A percentile compares a stretch with the other conserved stretches of the same genome.
Evolutionary conservation across 306 rosid genomes (phyloP).

Genomic region (Cicer bijugum): DNA sequence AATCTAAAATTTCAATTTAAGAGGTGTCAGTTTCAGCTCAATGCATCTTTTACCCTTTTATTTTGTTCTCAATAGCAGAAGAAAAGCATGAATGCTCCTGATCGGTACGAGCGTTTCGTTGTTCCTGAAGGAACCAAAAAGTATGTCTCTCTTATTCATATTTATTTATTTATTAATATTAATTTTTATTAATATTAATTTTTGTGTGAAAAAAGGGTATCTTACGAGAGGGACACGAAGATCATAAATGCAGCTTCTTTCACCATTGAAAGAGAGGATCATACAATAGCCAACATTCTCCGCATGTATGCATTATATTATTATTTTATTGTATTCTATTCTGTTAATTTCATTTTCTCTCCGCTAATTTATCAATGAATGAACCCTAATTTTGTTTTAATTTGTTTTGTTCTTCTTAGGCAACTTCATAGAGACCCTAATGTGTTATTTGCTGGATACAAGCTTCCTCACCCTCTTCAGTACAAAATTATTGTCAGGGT

Average conservation of each 20-base stretch:
- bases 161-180: background rate
- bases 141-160: slow-evolving; percentile 18
- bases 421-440: slow-evolving; percentile 85
- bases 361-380: background rate
- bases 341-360: background rate
- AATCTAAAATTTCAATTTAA: too few relatives aligned
- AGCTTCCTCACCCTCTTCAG: too few relatives aligned
- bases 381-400: background rate
- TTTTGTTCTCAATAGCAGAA: background rate
- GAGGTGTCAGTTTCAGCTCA: too few relatives aligned
- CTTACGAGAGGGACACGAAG: slow-evolving; percentile 93
- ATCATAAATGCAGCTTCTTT: slow-evolving; percentile 88
- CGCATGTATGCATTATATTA: slow-evolving; percentile 49
- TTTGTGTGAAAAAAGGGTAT: slow-evolving; percentile 57
- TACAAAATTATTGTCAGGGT: too few relatives aligned
- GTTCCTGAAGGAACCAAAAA: slow-evolving; percentile 94
- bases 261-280: slow-evolving; percentile 92
- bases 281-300: slow-evolving; percentile 80
- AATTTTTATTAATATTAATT: background rate
- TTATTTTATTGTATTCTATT: background rate
- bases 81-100: slow-evolving; percentile 80
- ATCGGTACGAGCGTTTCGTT: slow-evolving; percentile 93
- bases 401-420: slow-evolving; percentile 47
- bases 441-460: slow-evolving; percentile 42
- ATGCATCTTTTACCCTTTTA: background rate